Percentiles rank a stretch among this genome's conserved stretches.
Conservation (phyloP, 306 rosid species). For the Cucumis hystrix region DNA sequence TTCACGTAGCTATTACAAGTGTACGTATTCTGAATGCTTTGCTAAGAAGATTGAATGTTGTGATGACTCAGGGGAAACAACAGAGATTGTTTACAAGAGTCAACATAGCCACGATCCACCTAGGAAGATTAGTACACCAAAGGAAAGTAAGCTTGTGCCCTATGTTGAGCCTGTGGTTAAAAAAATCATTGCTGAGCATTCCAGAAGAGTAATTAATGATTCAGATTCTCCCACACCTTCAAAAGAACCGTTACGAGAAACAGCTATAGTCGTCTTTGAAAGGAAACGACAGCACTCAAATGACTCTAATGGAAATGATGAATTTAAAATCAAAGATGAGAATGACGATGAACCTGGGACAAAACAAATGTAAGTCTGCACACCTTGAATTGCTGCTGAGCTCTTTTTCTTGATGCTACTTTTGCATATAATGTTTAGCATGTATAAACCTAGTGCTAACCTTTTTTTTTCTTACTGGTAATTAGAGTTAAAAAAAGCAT, state of each 20-base stretch:
- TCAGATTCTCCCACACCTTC: slow-evolving; percentile 42
- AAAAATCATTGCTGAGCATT: slow-evolving; percentile 24
- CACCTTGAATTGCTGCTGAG: neutral
- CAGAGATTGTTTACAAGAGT: slow-evolving; percentile 63
- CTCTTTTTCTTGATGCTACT: neutral
- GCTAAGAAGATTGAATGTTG: slow-evolving; percentile 88
- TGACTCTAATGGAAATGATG: slow-evolving; percentile 35
- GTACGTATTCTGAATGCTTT: slow-evolving; percentile 56
- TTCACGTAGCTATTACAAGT: slow-evolving; percentile 85
- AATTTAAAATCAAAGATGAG: slow-evolving; percentile 47
- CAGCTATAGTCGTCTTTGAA: slow-evolving; percentile 24
- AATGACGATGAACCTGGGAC: slow-evolving; percentile 38
- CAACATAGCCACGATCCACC: slow-evolving; percentile 82
- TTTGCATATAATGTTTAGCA: neutral
- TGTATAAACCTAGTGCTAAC: neutral
- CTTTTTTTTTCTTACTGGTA: slow-evolving; percentile 13
- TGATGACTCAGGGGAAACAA: slow-evolving; percentile 44
- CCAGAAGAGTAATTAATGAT: slow-evolving; percentile 24
- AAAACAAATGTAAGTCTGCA: slow-evolving; percentile 55
- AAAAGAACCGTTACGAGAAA: slow-evolving; percentile 37
- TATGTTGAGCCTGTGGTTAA: slow-evolving; percentile 31
- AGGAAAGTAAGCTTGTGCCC: slow-evolving; percentile 32
- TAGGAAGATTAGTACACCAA: slow-evolving; percentile 28
- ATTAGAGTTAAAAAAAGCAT: slow-evolving; percentile 72
- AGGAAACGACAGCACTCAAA: slow-evolving; percentile 36